Percentiles rank a stretch among this genome's conserved stretches.
phyloP scores from a whole-genome alignment of 345 rosid species.

The Linum tenue region DNA sequence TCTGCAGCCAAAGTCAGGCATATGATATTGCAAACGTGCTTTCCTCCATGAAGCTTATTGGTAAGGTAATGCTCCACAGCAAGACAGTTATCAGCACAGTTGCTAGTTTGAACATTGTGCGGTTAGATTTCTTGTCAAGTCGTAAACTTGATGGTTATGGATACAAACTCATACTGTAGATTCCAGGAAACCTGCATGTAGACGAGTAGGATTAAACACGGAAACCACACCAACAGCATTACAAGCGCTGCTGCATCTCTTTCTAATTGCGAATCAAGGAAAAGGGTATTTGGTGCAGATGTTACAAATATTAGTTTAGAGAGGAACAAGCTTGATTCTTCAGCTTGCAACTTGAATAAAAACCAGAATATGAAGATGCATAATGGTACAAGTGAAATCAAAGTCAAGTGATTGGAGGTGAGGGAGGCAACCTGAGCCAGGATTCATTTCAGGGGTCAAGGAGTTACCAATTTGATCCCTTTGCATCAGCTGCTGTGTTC shows the following conservation, averaged over 20 bases:
- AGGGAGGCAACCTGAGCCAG: constrained; percentile 7
- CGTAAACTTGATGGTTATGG: background rate
- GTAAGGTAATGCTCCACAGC: constrained; percentile 12
- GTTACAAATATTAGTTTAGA: constrained; percentile 19
- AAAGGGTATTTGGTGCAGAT: constrained; percentile 26
- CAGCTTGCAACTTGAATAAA: background rate
- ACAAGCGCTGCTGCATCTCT: background rate
- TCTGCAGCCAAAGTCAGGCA: constrained; percentile 29
- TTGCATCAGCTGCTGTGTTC: constrained; percentile 14
- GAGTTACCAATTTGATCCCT: constrained; percentile 25
- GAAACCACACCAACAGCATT: background rate
- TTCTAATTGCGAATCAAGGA: constrained; percentile 11
- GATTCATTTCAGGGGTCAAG: constrained; percentile 14
- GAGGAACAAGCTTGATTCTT: constrained; percentile 16
- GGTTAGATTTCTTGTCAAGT: background rate
- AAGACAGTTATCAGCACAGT: background rate
- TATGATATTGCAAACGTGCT: constrained; percentile 31
- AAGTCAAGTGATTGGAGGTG: constrained; percentile 1
- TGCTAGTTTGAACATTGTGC: constrained; percentile 1
- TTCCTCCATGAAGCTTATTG: constrained; percentile 26
- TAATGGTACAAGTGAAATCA: constrained; percentile 13
- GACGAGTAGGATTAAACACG: constrained; percentile 22
- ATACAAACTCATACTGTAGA: constrained; percentile 26
- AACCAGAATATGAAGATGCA: constrained; percentile 25
- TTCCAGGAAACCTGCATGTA: constrained; percentile 27